Base-by-base conservation (phyloP, 1,284 basidiomycete species). In the Moesziomyces parantarcticus region DNA sequence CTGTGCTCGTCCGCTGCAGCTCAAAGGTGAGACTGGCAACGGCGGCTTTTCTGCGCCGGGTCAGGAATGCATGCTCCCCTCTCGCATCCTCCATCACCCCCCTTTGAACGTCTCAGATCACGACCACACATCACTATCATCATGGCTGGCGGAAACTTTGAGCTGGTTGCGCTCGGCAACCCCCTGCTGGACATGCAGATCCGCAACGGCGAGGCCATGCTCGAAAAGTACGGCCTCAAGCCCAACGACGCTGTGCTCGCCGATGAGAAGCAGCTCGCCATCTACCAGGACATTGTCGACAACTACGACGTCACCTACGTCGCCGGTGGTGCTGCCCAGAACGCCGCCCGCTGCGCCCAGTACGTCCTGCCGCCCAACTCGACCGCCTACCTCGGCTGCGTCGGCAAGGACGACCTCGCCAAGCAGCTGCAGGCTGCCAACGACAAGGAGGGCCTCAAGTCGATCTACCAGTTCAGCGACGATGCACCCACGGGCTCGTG, bases 231-330 rank as follows among this genome's bases (percentile, higher is more conserved):
- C 85, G 88, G 86, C 69, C 89, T 99, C 83, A 94, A 94, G 85
- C 87, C 94, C 55, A 97, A 99, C 88, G 94, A 99, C 84, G 96
- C 97, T 57, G 95, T 98, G 84, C 89, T 98, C 61, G 97, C 94
- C 23, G 92, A 92, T 78, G 90, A 91, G 61, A 92, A 94, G 86
- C 96, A 98, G 80, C 86, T 88, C 68, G 49, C 70, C 57, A 83
- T 83, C 84, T 98, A 97, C 86, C 90, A 93, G 34, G 93, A 98
- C 82, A 86, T 98, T 66, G 89, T 91, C 48, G 88, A 89, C 76
- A 89, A 93, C 76, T 86, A 92, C 86, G 83, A 92, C 61, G 89
- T 94, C 59, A 91, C 90, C 59, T 99, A 97, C 83, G 93, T 99
- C 60, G 96, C 97, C 48, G 97, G 97, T 63, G 97, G 97, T 82